Evolutionary conservation across 495 filamentous ascomycete genomes (phyloP).

Genomic region (Polyplosphaeria fusca): DNA sequence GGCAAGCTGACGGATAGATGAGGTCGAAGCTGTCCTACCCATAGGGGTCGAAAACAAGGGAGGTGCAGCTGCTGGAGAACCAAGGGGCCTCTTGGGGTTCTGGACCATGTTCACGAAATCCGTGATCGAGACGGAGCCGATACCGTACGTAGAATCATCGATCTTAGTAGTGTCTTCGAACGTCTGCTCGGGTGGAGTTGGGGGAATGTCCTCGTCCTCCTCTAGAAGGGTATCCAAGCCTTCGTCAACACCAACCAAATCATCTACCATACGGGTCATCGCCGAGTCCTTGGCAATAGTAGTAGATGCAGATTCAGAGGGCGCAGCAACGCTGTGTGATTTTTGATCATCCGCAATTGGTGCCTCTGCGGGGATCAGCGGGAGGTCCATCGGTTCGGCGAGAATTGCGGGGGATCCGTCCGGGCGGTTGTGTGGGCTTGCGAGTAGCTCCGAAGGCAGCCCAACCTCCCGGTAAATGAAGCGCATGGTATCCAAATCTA

Average conservation of each 20-base stretch:
- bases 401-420: conserved; percentile 37
- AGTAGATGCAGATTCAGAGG: conserved; percentile 35
- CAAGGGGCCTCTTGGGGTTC: conserved; percentile 19
- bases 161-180: conserved; percentile 31
- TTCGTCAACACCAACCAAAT: conserved; percentile 59
- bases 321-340: conserved; percentile 29
- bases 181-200: conserved; percentile 40
- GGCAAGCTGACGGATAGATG: conserved; percentile 22
- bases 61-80: conserved; percentile 6
- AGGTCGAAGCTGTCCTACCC: conserved; percentile 21
- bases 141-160: conserved; percentile 21
- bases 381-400: conserved; percentile 16
- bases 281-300: conserved; percentile 33
- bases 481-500: conserved; percentile 22
- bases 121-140: conserved; percentile 12
- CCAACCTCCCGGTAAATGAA: conserved; percentile 33
- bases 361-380: conserved; percentile 18
- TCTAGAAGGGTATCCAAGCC: conserved; percentile 34
- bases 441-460: conserved; percentile 29
- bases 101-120: conserved; percentile 29
- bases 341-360: conserved; percentile 32
- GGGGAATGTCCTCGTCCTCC: conserved; percentile 36
- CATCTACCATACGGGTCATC: conserved; percentile 59
- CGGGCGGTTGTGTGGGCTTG: conserved; percentile 25
- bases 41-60: conserved; percentile 18